A percentile compares a stretch with the other conserved stretches of the same genome.
Evolutionary conservation across 2,329 filamentous ascomycete species (phyloP).

Genomic region (Venturia oleaginea): DNA sequence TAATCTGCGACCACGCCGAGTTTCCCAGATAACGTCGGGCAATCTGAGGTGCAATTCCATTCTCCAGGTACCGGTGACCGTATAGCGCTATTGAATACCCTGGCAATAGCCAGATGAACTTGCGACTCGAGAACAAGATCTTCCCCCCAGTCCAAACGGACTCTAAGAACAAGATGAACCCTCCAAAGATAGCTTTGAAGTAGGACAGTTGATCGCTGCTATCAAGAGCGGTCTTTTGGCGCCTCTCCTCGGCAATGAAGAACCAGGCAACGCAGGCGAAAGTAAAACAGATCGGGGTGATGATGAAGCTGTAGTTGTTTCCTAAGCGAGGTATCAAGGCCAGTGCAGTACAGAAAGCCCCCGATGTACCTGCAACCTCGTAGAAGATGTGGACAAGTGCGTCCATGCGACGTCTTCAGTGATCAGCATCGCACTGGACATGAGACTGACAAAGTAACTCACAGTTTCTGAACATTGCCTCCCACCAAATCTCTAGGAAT

Average conservation of each 20-base stretch:
- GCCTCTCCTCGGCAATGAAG: slow-evolving; percentile 32
- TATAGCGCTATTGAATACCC: slow-evolving; percentile 43
- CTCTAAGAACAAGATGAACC: slow-evolving; percentile 37
- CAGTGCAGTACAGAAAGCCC: slow-evolving; percentile 41
- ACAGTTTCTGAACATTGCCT: slow-evolving; percentile 41
- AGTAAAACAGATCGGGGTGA: slow-evolving; percentile 41
- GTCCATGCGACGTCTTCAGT: slow-evolving; percentile 14
- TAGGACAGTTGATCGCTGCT: slow-evolving; percentile 20
- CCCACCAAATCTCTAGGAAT: slow-evolving; percentile 45
- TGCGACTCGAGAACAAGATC: slow-evolving; percentile 39
- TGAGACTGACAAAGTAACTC: slow-evolving; percentile 22
- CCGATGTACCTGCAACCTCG: slow-evolving; percentile 27
- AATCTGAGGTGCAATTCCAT: slow-evolving; percentile 38
- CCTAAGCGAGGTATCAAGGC: slow-evolving; percentile 41
- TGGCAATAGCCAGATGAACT: slow-evolving; percentile 43
- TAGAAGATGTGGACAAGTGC: slow-evolving; percentile 30
- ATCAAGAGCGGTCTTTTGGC: slow-evolving; percentile 16
- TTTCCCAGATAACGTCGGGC: slow-evolving; percentile 40
- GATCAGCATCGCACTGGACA: slow-evolving; percentile 15
- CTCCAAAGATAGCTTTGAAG: slow-evolving; percentile 28
- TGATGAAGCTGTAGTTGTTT: slow-evolving; percentile 44
- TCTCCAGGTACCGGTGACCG: slow-evolving; percentile 43
- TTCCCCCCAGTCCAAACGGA: slow-evolving; percentile 38
- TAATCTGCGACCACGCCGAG: slow-evolving; percentile 42
- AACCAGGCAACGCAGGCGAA: slow-evolving; percentile 36